These are phyloP conservation scores for Mucor sp. DNA, from an alignment of 371 early-diverging fungal genomes.

Conservation along the genomic window DNA sequence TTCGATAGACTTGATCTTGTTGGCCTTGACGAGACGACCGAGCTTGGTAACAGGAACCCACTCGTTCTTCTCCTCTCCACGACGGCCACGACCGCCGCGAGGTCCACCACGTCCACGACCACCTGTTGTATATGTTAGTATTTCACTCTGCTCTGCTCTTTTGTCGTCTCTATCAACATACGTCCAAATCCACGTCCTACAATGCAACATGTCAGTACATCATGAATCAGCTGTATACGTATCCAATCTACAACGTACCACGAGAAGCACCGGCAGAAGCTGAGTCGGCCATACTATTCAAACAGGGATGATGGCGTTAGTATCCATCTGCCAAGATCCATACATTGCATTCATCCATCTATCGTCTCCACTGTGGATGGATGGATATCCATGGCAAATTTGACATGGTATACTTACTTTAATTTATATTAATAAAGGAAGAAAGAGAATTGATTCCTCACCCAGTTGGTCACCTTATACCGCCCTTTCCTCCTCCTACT, in stretches of 20 bases:
- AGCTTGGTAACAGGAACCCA: slow-evolving; percentile 71
- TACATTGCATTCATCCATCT: slow-evolving; percentile 15
- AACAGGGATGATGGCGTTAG: background rate
- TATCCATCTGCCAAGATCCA: background rate
- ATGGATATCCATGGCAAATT: background rate
- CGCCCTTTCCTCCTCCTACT: background rate
- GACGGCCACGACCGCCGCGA: slow-evolving; percentile 83
- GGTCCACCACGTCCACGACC: slow-evolving; percentile 55
- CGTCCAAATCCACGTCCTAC: slow-evolving; percentile 77
- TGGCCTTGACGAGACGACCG: slow-evolving; percentile 95
- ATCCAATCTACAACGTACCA: slow-evolving; percentile 32
- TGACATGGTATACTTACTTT: slow-evolving; percentile 16
- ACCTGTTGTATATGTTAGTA: background rate
- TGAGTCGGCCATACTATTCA: slow-evolving; percentile 69
- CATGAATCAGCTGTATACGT: slow-evolving; percentile 4
- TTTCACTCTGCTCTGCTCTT: background rate
- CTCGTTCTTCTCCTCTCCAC: slow-evolving; percentile 89
- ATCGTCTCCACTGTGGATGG: background rate
- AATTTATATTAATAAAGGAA: slow-evolving; percentile 28
- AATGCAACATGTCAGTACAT: background rate
- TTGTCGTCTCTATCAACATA: background rate
- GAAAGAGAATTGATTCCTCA: slow-evolving; percentile 13
- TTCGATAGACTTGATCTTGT: slow-evolving; percentile 91
- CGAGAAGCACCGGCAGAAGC: slow-evolving; percentile 75
- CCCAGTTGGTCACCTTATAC: background rate